Evolutionary conservation across 2,329 filamentous ascomycete species (phyloP).

Genomic region (Cercospora nicotianae): DNA sequence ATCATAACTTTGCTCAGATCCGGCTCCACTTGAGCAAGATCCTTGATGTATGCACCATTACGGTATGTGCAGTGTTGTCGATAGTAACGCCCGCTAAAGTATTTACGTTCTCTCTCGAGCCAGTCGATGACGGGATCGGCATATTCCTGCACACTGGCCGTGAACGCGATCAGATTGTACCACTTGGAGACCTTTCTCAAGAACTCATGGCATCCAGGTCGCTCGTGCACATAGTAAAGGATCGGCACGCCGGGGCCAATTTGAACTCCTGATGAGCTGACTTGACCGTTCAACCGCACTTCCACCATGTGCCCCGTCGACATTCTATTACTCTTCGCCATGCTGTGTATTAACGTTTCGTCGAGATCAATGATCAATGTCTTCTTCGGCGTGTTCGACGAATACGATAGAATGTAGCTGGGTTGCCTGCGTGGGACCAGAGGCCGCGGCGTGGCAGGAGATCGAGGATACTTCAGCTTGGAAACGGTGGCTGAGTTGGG

Average conservation of each 20-base stretch:
- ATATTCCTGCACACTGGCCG: constrained; percentile 96
- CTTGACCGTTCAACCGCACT: constrained; percentile 52
- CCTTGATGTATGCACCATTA: constrained; percentile 97
- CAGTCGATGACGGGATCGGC: constrained; percentile 98
- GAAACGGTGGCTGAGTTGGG: constrained; percentile 72
- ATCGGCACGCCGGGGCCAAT: constrained; percentile 90
- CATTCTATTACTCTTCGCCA: constrained; percentile 94
- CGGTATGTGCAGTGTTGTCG: constrained; percentile 95
- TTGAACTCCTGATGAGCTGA: constrained; percentile 28
- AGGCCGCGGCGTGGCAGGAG: constrained; percentile 83
- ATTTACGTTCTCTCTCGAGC: constrained; percentile 95
- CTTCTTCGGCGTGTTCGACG: constrained; percentile 70
- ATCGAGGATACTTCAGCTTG: constrained; percentile 79
- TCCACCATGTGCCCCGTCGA: constrained; percentile 98
- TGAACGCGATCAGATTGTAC: constrained; percentile 97
- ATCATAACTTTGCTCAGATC: constrained; percentile 99
- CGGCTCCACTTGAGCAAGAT: constrained; percentile 91
- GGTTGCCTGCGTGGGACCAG: constrained; percentile 86
- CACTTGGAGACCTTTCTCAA: constrained; percentile 90
- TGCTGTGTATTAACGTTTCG: constrained; percentile 96
- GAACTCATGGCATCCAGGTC: constrained; percentile 95
- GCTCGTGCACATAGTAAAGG: constrained; percentile 97
- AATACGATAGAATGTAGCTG: constrained; percentile 69
- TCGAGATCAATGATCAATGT: constrained; percentile 94
- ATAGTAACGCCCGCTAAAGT: constrained; percentile 91